Base-by-base conservation (phyloP, 1,139 yeast species). In the Yamadazyma triangularis region DNA sequence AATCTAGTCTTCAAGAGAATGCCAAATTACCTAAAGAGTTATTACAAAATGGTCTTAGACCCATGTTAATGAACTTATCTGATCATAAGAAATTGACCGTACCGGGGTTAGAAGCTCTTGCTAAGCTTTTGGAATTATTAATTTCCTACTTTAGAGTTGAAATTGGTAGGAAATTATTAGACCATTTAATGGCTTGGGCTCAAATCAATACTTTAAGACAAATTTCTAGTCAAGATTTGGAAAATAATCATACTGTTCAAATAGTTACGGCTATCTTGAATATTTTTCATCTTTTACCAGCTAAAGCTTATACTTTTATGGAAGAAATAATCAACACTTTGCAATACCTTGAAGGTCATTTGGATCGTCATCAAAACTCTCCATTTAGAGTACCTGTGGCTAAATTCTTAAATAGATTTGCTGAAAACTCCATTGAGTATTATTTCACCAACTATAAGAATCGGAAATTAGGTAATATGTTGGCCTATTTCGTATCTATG, bases 131-230 rank as follows among this genome's bases (percentile, higher is more conserved):
- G 32, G 96, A 91, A 49, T 64, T 93, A 15, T 67, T 93, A 44
- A 88, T 91, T 23, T 86, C 94, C 2, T 91, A 93, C 49, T 93
- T 93, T 64, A 83, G 94, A 52, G 96, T 91, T 14, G 99, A 93
- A 55, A 91, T 93, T 44, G 99, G 99, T 21, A 74, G 89, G 34
- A 93, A 93, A 49, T 64, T 93, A 33, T 69, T 93, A 19, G 98
- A 93, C 48, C 98, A 93, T 57, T 65, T 91, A 44, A 85, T 82
- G 73, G 96, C 96, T 0, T 89, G 96, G 96, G 96, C 97, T 0
- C 93, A 87, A 44, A 87, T 94, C 6, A 74, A 76, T 28, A 77
- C 85, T 1, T 60, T 93, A 29, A 75, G 85, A 30, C 75, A 75
- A 42, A 73, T 82, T 32, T 79, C 95, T 0, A 74, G 78, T 16